Percentiles rank a stretch among this genome's conserved stretches.
Conservation (phyloP, 2,329 filamentous ascomycete species). For the Cladosporium sp. region DNA sequence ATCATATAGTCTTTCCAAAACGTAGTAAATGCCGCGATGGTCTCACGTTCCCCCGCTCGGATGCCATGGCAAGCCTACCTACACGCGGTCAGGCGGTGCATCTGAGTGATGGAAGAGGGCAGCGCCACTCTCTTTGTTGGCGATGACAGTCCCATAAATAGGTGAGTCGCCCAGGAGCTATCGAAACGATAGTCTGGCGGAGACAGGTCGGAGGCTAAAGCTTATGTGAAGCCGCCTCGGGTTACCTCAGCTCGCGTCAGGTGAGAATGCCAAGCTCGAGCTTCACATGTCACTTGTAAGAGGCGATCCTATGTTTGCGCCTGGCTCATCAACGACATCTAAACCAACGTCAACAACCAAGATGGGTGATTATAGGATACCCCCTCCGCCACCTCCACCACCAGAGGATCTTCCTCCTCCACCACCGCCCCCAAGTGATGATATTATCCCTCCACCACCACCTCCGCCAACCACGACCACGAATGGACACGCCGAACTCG, state of each 20-base stretch:
- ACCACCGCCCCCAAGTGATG: neutral
- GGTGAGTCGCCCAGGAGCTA: neutral
- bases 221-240: too few relatives aligned
- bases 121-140: neutral
- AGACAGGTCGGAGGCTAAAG: neutral
- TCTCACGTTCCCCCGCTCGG: too few relatives aligned
- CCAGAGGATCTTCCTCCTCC: slow-evolving; percentile 9
- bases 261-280: too few relatives aligned
- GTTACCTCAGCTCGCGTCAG: too few relatives aligned
- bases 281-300: too few relatives aligned
- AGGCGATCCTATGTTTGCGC: too few relatives aligned
- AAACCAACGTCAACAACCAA: too few relatives aligned
- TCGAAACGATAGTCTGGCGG: neutral
- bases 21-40: too few relatives aligned
- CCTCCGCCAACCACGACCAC: slow-evolving; percentile 1
- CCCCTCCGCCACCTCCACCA: slow-evolving; percentile 14
- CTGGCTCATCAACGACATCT: too few relatives aligned
- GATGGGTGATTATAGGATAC: neutral
- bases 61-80: neutral
- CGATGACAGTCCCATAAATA: neutral
- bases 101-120: too few relatives aligned
- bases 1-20: too few relatives aligned
- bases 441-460: neutral
- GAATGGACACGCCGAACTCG: neutral
- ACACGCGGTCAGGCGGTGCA: too few relatives aligned